Evolutionary conservation across 2,329 filamentous ascomycete genomes (phyloP), one percentile per base, ranked within the genome.

Genomic region (Hypomyces rosellus): DNA sequence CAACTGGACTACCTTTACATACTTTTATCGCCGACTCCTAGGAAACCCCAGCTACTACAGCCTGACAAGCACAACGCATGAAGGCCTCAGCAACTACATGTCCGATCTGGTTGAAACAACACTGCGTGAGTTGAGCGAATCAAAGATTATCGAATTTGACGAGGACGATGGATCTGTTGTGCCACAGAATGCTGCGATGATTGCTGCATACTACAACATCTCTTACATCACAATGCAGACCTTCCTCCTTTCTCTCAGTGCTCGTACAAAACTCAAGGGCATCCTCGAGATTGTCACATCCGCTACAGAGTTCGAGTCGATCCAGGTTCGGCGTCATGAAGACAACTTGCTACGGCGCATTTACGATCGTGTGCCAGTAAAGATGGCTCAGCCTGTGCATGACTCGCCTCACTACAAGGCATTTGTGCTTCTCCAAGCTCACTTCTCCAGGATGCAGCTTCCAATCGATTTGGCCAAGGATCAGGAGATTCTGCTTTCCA

Each of bases 191-290:
- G 88, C 92, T 2, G 93, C 93, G 58, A 96, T 96, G 88, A 97
- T 99, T 63, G 90, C 89, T 9, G 90, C 93, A 1, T 97, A 99
- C 76, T 99, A 99, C 78, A 97, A 96, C 70, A 96, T 99, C 63
- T 96, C 92, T 5, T 97, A 96, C 72, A 88, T 96, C 67, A 99
- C 93, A 3, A 99, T 99, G 91, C 92, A 99, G 72, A 99, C 93
- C 0, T 92, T 99, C 77, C 76, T 99, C 46, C 77, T 99, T 50
- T 99, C 93, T 13, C 78, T 99, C 43, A 91, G 83, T 49, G 84
- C 84, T 39, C 86, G 86, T 59, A 97, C 91, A 4, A 97, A 96
- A 74, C 82, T 99, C 57, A 99, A 99, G 78, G 90, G 90, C 43
- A 91, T 99, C 40, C 77, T 99, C 49, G 93, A 99, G 69, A 97